These are phyloP conservation scores for Fraxinus floribunda DNA, from an alignment of 305 asterid species.

Conservation along the genomic window DNA sequence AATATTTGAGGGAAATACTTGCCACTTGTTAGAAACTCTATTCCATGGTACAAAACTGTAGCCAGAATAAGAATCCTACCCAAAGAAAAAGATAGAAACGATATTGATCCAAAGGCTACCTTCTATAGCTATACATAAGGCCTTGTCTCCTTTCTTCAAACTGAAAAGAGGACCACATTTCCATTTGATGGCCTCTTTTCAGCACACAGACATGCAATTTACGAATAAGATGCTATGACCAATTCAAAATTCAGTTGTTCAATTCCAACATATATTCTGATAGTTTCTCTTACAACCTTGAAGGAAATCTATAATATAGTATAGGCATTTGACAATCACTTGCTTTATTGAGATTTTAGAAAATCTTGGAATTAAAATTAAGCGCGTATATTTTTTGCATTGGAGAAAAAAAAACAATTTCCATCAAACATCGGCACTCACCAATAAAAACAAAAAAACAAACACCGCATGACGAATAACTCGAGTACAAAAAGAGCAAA, in stretches of 20 bases:
- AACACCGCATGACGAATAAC: slow-evolving; percentile 7
- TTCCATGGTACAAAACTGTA: neutral
- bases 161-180: neutral
- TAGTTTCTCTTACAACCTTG: neutral
- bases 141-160: neutral
- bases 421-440: neutral
- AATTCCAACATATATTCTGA: neutral
- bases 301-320: neutral
- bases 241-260: neutral
- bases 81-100: neutral
- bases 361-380: neutral
- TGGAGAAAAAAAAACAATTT: neutral
- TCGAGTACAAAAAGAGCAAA: slow-evolving; percentile 13
- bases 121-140: neutral
- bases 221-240: neutral
- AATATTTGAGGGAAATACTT: neutral
- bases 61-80: neutral
- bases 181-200: slow-evolving; percentile 1
- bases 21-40: neutral
- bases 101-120: neutral
- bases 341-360: neutral
- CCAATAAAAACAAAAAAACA: slow-evolving; percentile 4
- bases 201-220: neutral
- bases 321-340: neutral
- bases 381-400: neutral